Evolutionary conservation across 257 asterid species (phyloP), one percentile per base, ranked within the genome.

Genomic region (Asclepias syriaca): DNA sequence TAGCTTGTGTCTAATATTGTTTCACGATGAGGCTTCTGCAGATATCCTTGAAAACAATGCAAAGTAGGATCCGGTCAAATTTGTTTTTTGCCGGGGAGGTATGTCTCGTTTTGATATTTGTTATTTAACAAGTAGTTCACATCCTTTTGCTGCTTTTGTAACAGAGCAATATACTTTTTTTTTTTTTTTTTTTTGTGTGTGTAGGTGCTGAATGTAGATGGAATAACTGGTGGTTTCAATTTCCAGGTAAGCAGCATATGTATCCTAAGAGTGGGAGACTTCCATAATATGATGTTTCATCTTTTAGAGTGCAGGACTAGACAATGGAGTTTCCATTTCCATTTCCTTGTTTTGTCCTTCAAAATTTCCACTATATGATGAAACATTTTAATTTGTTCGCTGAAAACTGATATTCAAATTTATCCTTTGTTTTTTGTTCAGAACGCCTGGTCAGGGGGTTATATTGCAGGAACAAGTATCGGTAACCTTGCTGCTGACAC

Each of bases 381-480:
- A 55, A 10, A 45, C 45, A 6, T 45, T n/a, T 66, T n/a, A 45
- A 45, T 40, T 65, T 5, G 48, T 14, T 46, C 10, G 1, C 21
- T 29, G 2, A 60, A 45, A 32, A 15, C 67, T 68, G 66, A 60
- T 18, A 39, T 58, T 22, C 24, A 43, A 45, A 39, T 34, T 39
- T 46, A 40, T 70, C 50, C 18, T 53, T 66, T 22, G 34, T 12
- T 78, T 71, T 43, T 78, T 73, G 78, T 71, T 75, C 89, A 93
- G 98, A 93, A 89, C 79, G 98, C 98, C 72, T 93, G 97, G 98
- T 85, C 95, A 0, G 96, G 98, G 72, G 98, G 98, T 51, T 88
- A 87, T 71, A 89, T 90, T 79, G 98, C 98, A 24, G 97, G 98
- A 74, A 89, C 97, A 63, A 87, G 83, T 48, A 85, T 93, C 5